Conservation (phyloP, 805 yeast genomes). For the Candida arabinofermentans region DNA sequence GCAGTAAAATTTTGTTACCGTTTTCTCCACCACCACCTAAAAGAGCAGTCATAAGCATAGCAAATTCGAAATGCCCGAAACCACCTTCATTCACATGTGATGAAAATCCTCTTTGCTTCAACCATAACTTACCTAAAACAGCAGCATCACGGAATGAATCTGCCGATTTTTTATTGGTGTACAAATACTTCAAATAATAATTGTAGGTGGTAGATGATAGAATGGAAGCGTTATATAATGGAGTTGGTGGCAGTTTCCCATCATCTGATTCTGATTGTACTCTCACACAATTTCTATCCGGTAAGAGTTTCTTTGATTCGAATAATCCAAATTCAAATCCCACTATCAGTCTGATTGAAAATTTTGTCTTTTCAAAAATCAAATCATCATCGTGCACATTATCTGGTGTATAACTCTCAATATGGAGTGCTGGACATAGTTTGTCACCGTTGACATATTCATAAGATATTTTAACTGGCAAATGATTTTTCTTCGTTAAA, state of each 20-base stretch:
- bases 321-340: conserved; percentile 71
- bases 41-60: conserved; percentile 73
- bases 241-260: conserved; percentile 63
- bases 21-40: conserved; percentile 76
- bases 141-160: conserved; percentile 87
- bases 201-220: conserved; percentile 65
- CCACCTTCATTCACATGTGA: conserved; percentile 64
- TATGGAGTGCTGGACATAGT: conserved; percentile 66
- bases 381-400: conserved; percentile 44
- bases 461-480: conserved; percentile 60
- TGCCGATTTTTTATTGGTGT: conserved; percentile 69
- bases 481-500: conserved; percentile 47
- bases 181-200: conserved; percentile 69
- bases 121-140: conserved; percentile 83
- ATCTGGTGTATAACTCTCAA: conserved; percentile 52
- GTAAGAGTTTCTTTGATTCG: conserved; percentile 70
- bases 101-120: conserved; percentile 77
- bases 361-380: conserved; percentile 59
- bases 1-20: conserved; percentile 72
- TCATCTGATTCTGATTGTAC: conserved; percentile 42
- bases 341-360: conserved; percentile 65
- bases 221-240: conserved; percentile 79
- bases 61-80: conserved; percentile 90
- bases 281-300: conserved; percentile 79
- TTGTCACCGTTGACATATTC: conserved; percentile 72